phyloP scores from a whole-genome alignment of 1,284 basidiomycete genomes.

The Ceratobasidium sp. region DNA sequence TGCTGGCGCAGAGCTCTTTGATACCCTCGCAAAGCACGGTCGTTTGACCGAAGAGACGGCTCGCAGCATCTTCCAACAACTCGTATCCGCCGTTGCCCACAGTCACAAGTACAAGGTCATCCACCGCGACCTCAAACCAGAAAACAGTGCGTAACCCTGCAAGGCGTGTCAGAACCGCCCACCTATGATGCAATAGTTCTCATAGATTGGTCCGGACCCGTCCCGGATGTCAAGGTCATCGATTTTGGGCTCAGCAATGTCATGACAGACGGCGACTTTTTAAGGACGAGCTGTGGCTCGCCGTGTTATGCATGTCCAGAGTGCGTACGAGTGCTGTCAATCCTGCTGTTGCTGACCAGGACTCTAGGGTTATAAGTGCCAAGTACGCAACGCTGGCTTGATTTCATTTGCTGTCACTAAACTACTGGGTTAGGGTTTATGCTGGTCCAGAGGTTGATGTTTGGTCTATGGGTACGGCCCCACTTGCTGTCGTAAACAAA shows the following conservation, averaged over 20 bases:
- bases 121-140: constrained; percentile 95
- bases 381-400: constrained; percentile 10
- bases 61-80: constrained; percentile 94
- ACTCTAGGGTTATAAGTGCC: constrained; percentile 38
- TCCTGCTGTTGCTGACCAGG: constrained; percentile 64
- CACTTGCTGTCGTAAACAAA: neutral
- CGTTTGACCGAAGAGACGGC: constrained; percentile 88
- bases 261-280: constrained; percentile 94
- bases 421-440: constrained; percentile 69
- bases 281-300: constrained; percentile 94
- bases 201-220: constrained; percentile 58
- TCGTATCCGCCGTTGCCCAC: constrained; percentile 96
- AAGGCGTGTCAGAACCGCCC: neutral
- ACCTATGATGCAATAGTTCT: constrained; percentile 28
- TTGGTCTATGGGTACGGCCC: constrained; percentile 75
- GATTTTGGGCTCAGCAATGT: constrained; percentile 89
- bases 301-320: constrained; percentile 98
- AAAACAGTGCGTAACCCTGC: constrained; percentile 67
- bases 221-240: constrained; percentile 85
- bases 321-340: neutral
- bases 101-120: constrained; percentile 95
- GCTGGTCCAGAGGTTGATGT: constrained; percentile 97
- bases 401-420: constrained; percentile 5
- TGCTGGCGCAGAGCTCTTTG: constrained; percentile 93
- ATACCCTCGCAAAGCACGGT: constrained; percentile 92